Evolutionary conservation across 176 grass and related monocot genomes (phyloP), one percentile per base, ranked within the genome.

Genomic region (Phoenix roebelenii): DNA sequence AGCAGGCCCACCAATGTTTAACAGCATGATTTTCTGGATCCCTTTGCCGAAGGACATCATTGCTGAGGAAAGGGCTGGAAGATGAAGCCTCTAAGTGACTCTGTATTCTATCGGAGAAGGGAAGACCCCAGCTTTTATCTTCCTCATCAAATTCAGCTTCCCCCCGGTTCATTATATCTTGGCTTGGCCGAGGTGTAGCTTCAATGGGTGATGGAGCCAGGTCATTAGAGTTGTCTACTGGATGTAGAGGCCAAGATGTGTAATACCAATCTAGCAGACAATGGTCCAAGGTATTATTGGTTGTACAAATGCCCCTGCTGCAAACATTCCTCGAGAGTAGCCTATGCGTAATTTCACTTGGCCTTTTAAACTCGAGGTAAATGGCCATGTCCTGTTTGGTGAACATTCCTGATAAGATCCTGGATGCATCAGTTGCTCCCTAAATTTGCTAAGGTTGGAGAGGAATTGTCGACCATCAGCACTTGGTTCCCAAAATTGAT

Each of bases 251-350:
- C 50, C 69, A 64, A 25, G 71, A 78, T 53, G 75, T 83, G 63
- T 97, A 88, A 67, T 97, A 97, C 84, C 83, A 97, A 44, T 97
- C 93, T 18, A 91, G 70, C 68, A 97, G 67, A 72, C 91, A 92
- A 0, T 81, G 93, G 23, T 83, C 64, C 22, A 73, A 61, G 59
- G 80, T 91, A 26, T 85, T 73, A 64, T 56, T 25, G 53, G 59
- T 28, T 59, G 67, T 63, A 17, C 26, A 25, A 48, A 77, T 65
- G 57, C 28, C 62, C 30, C 72, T 60, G n/a, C 51, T 35, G 16
- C 51, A 55, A 22, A 67, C 60, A 58, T 65, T 59, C 22, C 71
- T 73, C 57, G 64, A 61, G 22, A 58, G 56, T 10, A 79, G 49
- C 58, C 73, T 61, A 9, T 61, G 71, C 30, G 82, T 78, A 48